Base-by-base conservation (phyloP, 2,329 filamentous ascomycete genomes). In the Sporothrix inflata region DNA sequence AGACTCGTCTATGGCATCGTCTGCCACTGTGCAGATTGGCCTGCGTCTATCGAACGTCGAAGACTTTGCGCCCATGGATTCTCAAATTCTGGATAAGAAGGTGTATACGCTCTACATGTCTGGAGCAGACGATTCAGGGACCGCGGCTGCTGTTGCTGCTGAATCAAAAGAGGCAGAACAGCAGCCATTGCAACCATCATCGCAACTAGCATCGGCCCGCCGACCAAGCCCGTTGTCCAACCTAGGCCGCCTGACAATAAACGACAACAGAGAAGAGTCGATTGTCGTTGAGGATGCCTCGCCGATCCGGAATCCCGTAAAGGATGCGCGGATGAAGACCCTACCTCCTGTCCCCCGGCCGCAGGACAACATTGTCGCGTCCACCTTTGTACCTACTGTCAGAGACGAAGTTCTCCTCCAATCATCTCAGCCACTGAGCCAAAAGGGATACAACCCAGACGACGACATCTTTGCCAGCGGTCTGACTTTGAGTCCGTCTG, bases 21-120 rank as follows among this genome's bases (percentile, higher is more conserved):
- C 88, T 11, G 90, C 90, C 30, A 92, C 90, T 0, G 90, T 93
- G 12, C 90, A 92, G 77, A 92, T 93, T 69, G 91, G 90, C 1
- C 83, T 93, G 19, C 87, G 91, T 12, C 83, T 93, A 71, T 92
- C 90, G 34, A 88, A 85, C 70, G 84, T 87, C 42, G 81, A 85
- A 16, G 85, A 88, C 74, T 84, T 88, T 74, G 80, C 82, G 0
- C 81, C 81, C 19, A 77, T 81, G 21, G 76, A 79, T 69, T 74
- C 79, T 72, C 67, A 79, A 76, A 73, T 79, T 76, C 60, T 77
- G 73, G 69, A 79, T 71, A 73, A 80, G 71, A 80, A 81, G 72
- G 79, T 83, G 2, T 80, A 84, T 71, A 78, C 79, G 61, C 76
- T 84, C 27, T 80, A 70, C 42, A 51, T 79, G 51, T 5, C 42